Percentiles rank a stretch among this genome's conserved stretches.
Evolutionary conservation across 805 yeast species (phyloP).

Genomic region (Teunomyces funiuensis): DNA sequence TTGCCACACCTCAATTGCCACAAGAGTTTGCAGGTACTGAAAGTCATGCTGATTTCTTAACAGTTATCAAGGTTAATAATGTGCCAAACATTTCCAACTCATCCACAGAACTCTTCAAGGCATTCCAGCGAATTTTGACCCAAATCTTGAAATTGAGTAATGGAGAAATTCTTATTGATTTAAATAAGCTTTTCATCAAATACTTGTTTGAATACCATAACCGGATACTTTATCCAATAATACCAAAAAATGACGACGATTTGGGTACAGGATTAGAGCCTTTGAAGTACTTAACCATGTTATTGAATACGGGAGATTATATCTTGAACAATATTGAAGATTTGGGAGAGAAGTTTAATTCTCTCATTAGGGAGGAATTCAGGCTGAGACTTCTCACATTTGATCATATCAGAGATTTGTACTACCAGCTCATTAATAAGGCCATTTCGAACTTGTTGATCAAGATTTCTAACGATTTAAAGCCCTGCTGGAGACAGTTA

Average conservation of each 20-base stretch:
- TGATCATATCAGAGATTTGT: conserved; percentile 55
- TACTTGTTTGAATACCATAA: conserved; percentile 53
- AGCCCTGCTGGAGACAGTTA: conserved; percentile 82
- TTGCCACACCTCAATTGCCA: conserved; percentile 56
- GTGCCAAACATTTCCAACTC: conserved; percentile 75
- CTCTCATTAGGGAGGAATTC: conserved; percentile 35
- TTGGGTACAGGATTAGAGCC: conserved; percentile 53
- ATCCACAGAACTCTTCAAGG: conserved; percentile 81
- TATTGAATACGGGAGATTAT: conserved; percentile 88
- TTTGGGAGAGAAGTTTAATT: conserved; percentile 59
- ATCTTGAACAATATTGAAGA: conserved; percentile 77
- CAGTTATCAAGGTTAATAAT: conserved; percentile 43
- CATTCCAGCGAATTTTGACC: conserved; percentile 67
- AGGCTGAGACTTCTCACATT: conserved; percentile 47
- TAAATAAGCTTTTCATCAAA: conserved; percentile 61
- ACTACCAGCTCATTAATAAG: conserved; percentile 55
- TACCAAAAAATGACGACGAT: conserved; percentile 48
- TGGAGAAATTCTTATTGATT: conserved; percentile 49
- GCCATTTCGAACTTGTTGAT: conserved; percentile 55
- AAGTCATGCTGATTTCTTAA: conserved; percentile 27
- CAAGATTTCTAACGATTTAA: conserved; percentile 60
- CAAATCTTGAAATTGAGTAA: conserved; percentile 51
- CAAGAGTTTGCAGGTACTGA: conserved; percentile 26
- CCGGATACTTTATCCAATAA: conserved; percentile 32
- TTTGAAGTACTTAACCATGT: conserved; percentile 62